Base-by-base conservation (phyloP, 345 rosid species). In the Gossypium thurberi region DNA sequence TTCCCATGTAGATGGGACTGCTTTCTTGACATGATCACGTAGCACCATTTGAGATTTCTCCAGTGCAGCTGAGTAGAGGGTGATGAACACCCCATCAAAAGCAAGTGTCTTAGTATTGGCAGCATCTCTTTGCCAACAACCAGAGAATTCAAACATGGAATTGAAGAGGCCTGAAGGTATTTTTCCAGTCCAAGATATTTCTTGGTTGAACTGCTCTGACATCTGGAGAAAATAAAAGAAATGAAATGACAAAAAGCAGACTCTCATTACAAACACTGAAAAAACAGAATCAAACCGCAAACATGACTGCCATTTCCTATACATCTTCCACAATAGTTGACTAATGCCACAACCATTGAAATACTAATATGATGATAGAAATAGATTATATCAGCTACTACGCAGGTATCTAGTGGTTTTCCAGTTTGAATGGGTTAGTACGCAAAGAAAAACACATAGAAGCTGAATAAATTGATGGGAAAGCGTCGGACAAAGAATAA, bases 151-250 rank as follows among this genome's bases (percentile, higher is more conserved):
- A 77, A 90, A 94, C 99, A 90, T 88, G 10, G 91, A 67, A 77
- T 94, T 92, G 82, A 94, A 94, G 69, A 87, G 87, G 69, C 99
- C 99, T 0, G 98, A 92, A 2, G 99, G 99, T 71, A 92, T 90
- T 87, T 89, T 89, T 70, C 99, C 99, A 47, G 90, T 86, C 76
- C 89, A 71, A 75, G 98, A 89, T 65, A 90, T 76, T 71, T 94
- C 99, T 70, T 88, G 98, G 79, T 94, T 94, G 81, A 94, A 92
- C 78, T 92, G 97, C 88, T 92, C 99, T 33, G 99, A 86, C 99
- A 94, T 94, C 99, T 94, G 80, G 6, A 57, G 46, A 77, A 62
- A 75, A 69, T 40, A 63, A 63, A 59, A 2, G 60, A 46, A 46
- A 46, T 46, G 7, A 52, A 71, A 28, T 40, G 10, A 46, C 20